phyloP scores from a whole-genome alignment of 1,139 yeast species.

The Pichia sp. region DNA sequence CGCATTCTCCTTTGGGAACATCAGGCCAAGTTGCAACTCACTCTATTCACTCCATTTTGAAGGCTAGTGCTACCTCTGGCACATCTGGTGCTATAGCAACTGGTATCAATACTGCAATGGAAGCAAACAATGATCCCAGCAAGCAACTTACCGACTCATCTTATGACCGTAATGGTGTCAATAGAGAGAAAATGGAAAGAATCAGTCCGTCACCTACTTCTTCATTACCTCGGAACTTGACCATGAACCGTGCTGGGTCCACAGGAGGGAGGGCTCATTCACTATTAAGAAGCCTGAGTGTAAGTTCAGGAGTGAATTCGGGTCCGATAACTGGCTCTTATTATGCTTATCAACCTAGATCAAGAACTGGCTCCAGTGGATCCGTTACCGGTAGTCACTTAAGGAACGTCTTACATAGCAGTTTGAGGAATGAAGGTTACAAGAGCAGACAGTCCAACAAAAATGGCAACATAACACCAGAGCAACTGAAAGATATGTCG shows the following conservation, averaged over 20 bases:
- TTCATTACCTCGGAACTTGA: not conserved
- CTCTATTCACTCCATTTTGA: conserved; percentile 24
- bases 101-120: not conserved
- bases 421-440: conserved; percentile 7
- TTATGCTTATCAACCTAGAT: conserved; percentile 4
- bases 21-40: conserved; percentile 7
- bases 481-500: conserved; percentile 32
- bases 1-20: conserved; percentile 14
- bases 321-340: not conserved
- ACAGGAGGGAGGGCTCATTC: conserved; percentile 14
- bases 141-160: conserved; percentile 7
- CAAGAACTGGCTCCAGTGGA: conserved; percentile 16
- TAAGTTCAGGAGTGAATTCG: conserved; percentile 2
- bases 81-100: conserved; percentile 16
- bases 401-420: conserved; percentile 10
- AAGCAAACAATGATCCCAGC: not conserved
- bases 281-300: conserved; percentile 12
- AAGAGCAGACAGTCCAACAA: not conserved
- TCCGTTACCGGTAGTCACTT: conserved; percentile 13
- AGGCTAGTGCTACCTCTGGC: conserved; percentile 22
- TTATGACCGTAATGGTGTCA: not conserved
- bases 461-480: conserved; percentile 13
- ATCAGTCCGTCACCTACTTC: not conserved
- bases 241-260: not conserved
- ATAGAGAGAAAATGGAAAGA: not conserved